phyloP scores from a whole-genome alignment of 2,329 filamentous ascomycete genomes.

The Xylaria sp. region DNA sequence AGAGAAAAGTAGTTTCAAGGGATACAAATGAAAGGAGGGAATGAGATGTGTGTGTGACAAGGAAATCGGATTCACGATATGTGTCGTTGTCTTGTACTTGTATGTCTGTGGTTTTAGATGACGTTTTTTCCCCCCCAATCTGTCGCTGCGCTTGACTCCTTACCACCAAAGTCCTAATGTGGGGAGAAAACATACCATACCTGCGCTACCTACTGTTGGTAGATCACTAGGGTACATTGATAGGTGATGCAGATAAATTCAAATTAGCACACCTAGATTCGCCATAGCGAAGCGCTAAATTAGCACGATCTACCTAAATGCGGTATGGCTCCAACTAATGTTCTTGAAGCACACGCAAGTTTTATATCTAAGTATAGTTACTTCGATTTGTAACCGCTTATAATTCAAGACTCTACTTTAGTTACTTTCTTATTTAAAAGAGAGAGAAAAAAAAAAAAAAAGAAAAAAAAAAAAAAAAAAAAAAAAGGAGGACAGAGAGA shows the following conservation, averaged over 20 bases:
- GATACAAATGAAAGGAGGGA: background rate
- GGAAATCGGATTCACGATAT: constrained; percentile 10
- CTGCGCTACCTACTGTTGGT: background rate
- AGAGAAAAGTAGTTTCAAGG: background rate
- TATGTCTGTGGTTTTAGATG: constrained; percentile 31
- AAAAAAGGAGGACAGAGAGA: too few species aligned
- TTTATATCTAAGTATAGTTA: too few species aligned
- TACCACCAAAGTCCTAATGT: constrained; percentile 15
- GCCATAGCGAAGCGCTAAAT: background rate
- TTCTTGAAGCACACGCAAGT: too few species aligned
- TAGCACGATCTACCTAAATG: background rate
- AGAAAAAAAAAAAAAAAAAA: too few species aligned
- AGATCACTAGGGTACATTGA: background rate
- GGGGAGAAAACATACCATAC: constrained; percentile 26
- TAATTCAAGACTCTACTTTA: too few species aligned
- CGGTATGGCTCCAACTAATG: background rate
- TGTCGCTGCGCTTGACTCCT: constrained; percentile 14
- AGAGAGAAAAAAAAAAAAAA: too few species aligned
- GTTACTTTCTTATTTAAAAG: too few species aligned
- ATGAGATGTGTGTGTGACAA: background rate
- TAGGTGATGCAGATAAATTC: too few species aligned
- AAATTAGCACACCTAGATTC: background rate
- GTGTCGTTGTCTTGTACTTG: constrained; percentile 14
- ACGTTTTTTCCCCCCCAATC: constrained; percentile 34
- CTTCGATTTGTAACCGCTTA: too few species aligned